phyloP scores from a whole-genome alignment of 768 basidiomycete species.

The Suillus discolor region DNA sequence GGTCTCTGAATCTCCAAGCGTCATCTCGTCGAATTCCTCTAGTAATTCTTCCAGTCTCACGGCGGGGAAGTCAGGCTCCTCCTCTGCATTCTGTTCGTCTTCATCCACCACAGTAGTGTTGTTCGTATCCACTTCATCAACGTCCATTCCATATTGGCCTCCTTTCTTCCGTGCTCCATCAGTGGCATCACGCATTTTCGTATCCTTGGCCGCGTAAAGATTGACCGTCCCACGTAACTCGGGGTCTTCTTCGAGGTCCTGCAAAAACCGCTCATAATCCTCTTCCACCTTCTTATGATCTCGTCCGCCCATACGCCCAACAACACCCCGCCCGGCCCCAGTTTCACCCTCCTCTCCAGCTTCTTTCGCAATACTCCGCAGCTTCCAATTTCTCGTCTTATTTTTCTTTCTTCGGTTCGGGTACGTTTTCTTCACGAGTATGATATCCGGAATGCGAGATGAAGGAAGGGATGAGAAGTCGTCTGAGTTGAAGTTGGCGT shows the following conservation, averaged over 20 bases:
- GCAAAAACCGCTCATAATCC: constrained; percentile 95
- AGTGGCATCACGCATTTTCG: constrained; percentile 49
- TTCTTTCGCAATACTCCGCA: constrained; percentile 92
- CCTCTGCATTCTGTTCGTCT: constrained; percentile 51
- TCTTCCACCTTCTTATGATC: constrained; percentile 93
- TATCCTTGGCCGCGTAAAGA: constrained; percentile 73
- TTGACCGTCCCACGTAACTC: constrained; percentile 88
- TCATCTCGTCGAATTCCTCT: constrained; percentile 93
- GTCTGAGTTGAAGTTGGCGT: constrained; percentile 92
- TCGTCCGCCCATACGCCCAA: constrained; percentile 86
- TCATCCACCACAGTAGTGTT: constrained; percentile 24
- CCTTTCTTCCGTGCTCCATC: constrained; percentile 19
- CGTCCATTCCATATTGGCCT: constrained; percentile 56
- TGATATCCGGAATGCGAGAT: constrained; percentile 82
- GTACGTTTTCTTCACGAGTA: constrained; percentile 95
- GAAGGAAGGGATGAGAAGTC: constrained; percentile 70
- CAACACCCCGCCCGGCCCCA: constrained; percentile 76
- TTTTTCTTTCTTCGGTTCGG: constrained; percentile 92
- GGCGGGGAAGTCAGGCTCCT: constrained; percentile 88
- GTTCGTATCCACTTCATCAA: constrained; percentile 50
- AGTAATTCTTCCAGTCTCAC: constrained; percentile 82
- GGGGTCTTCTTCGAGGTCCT: constrained; percentile 92
- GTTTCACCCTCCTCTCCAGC: constrained; percentile 86
- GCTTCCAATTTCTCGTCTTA: constrained; percentile 80
- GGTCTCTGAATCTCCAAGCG: constrained; percentile 50